These are phyloP conservation scores for Epichloe gansuensis DNA, from an alignment of 2,329 filamentous ascomycete genomes.

Conservation along the genomic window DNA sequence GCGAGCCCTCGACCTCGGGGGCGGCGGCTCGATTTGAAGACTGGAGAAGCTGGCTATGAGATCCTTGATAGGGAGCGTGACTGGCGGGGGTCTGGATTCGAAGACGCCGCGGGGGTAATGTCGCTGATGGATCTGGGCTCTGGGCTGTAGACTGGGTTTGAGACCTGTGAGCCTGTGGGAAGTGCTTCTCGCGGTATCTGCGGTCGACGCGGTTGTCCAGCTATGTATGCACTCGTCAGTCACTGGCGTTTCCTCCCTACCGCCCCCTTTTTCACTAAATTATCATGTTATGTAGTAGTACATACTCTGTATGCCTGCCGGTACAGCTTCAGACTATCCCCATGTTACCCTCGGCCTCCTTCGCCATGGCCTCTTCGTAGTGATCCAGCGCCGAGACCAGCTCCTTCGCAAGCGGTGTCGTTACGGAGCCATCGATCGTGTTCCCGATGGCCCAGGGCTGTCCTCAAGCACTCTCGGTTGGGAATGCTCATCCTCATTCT, in stretches of 20 bases:
- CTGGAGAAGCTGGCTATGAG: slow-evolving; percentile 66
- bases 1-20: slow-evolving; percentile 61
- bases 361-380: slow-evolving; percentile 84
- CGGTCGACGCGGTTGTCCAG: slow-evolving; percentile 78
- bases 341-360: slow-evolving; percentile 71
- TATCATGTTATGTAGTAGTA: not conserved
- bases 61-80: slow-evolving; percentile 46
- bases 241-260: no score
- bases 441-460: slow-evolving; percentile 4
- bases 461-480: slow-evolving; percentile 10
- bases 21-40: slow-evolving; percentile 54
- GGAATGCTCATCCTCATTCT: slow-evolving; percentile 3
- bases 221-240: slow-evolving; percentile 26
- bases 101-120: not conserved
- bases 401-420: slow-evolving; percentile 22
- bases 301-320: slow-evolving; percentile 74
- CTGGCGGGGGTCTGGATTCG: slow-evolving; percentile 11
- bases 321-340: slow-evolving; percentile 80
- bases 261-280: no score
- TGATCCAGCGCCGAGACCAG: slow-evolving; percentile 76
- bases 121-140: slow-evolving; percentile 10
- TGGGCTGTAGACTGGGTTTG: slow-evolving; percentile 31
- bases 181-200: slow-evolving; percentile 83
- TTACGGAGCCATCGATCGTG: slow-evolving; percentile 8
- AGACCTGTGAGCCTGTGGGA: slow-evolving; percentile 38